Evolutionary conservation across 495 filamentous ascomycete species (phyloP).

Genomic region (Cudoniella acicularis): DNA sequence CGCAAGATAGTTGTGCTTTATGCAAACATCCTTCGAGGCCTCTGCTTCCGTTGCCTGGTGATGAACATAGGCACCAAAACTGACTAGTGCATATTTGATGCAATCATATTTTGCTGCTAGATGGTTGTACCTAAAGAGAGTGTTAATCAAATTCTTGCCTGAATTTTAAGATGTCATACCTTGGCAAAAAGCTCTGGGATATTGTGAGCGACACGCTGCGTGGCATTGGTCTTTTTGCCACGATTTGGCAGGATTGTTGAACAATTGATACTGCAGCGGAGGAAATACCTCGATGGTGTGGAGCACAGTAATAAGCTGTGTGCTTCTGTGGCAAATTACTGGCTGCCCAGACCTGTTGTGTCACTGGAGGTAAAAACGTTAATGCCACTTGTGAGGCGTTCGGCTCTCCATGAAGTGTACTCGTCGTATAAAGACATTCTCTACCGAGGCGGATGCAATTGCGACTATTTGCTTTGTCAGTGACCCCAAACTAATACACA

Average conservation of each 20-base stretch:
- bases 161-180: background rate
- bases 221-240: slow-evolving; percentile 4
- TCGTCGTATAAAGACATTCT: slow-evolving; percentile 7
- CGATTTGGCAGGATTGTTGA: slow-evolving; percentile 5
- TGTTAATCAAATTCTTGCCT: background rate
- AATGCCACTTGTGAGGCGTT: background rate
- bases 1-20: background rate
- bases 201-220: slow-evolving; percentile 1
- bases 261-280: slow-evolving; percentile 5
- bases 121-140: slow-evolving; percentile 3
- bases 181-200: background rate
- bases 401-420: background rate
- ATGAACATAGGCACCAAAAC: slow-evolving; percentile 7
- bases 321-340: background rate
- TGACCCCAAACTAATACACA: background rate
- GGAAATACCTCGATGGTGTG: background rate
- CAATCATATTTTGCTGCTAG: background rate
- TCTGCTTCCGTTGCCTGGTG: slow-evolving; percentile 4
- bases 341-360: background rate
- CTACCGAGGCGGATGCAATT: slow-evolving; percentile 10
- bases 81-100: slow-evolving; percentile 6
- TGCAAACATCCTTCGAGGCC: slow-evolving; percentile 2
- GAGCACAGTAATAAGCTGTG: background rate
- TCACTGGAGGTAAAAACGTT: background rate
- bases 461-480: background rate